A percentile compares a stretch with the other conserved stretches of the same genome.
Evolutionary conservation across 148 eudicot genomes (phyloP).

Genomic region (Rhododendron henanense): DNA sequence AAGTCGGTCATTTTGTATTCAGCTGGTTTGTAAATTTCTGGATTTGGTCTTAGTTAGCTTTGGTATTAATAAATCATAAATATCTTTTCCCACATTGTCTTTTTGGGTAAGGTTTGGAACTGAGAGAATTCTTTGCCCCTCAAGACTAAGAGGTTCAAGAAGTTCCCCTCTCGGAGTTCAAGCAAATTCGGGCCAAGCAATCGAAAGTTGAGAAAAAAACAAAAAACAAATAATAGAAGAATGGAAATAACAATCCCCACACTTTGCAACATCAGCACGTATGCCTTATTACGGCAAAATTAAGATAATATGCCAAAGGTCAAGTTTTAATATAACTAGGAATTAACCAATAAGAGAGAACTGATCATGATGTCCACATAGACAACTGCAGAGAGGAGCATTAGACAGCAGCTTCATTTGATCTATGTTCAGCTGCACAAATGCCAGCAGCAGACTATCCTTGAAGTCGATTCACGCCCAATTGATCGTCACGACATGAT

Average conservation of each 20-base stretch:
- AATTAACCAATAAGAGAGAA: neutral
- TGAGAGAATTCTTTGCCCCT: neutral
- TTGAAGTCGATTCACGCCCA: neutral
- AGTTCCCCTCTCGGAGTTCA: neutral
- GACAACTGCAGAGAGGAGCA: neutral
- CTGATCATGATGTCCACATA: neutral
- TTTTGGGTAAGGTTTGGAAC: neutral
- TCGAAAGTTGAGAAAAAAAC: neutral
- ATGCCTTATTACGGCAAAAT: no score
- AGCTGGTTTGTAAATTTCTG: neutral
- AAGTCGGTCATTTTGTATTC: neutral
- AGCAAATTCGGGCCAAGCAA: neutral
- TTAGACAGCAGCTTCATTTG: neutral
- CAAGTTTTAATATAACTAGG: neutral
- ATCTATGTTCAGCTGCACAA: neutral
- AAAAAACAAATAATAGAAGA: neutral
- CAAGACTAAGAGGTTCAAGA: neutral
- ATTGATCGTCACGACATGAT: neutral
- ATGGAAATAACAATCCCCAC: neutral
- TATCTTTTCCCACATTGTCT: neutral
- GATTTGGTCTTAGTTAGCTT: neutral
- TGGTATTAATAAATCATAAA: neutral
- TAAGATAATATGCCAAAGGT: neutral
- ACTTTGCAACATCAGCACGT: neutral
- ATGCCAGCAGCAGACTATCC: neutral